Evolutionary conservation across 495 filamentous ascomycete species (phyloP), one percentile per base, ranked within the genome.

Genomic region (Cairneyella variabilis): DNA sequence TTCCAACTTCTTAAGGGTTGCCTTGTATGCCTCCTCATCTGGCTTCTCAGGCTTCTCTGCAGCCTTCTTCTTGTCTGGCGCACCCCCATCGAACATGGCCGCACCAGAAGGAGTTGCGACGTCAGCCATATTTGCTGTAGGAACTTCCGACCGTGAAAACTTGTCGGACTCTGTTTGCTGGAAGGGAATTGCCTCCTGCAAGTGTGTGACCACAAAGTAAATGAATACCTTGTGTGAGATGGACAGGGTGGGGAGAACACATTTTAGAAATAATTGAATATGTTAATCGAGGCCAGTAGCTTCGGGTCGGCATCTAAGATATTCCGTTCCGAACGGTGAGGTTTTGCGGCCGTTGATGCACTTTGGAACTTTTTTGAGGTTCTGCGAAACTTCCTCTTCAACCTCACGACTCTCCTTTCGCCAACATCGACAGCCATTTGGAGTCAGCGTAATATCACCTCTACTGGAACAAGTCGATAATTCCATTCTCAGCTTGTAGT

Each of bases 1-100:
- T 69, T 97, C 86, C 21, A 85, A 86, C 68, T 85, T 79, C 23
- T 76, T 82, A 41, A 95, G 71, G 51, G 77, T 76, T 62, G 82
- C 79, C 71, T 95, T 83, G 71, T 83, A 92, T 36, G 67, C 63
- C 32, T 78, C 80, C 64, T 83, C 77, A 61, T 93, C 84, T 14
- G 89, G 89, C 74, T 82, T 84, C 64, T 82, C 77, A 9, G 85
- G 84, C 70, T 78, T 83, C 67, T 78, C 50, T 4, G 59, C 10
- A 57, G 18, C 36, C 63, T 69, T 46, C 48, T 70, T 72, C 48
- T 66, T 60, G 37, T 48, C 44, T n/a, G 42, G 43, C 12, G 51
- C 54, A 26, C 53, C 53, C 39, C 25, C 50, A 20, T 55, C 52
- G 34, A 51, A 43, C 26, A 56, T 39, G 32, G 56, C 36, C 4